phyloP scores from a whole-genome alignment of 2,329 filamentous ascomycete species.

The Xylaria sp. region DNA sequence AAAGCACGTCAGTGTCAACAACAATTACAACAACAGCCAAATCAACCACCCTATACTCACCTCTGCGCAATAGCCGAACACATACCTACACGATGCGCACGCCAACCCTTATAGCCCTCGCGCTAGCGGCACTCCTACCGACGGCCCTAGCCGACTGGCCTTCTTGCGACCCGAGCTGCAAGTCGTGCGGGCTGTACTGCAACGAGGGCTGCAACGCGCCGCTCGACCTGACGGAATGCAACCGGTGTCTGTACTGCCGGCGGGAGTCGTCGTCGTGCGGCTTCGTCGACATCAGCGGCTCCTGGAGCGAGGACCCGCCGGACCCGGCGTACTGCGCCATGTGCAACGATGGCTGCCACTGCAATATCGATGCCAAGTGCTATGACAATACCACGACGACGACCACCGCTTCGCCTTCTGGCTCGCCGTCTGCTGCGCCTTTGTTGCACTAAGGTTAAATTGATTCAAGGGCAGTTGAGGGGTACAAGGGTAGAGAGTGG shows the following conservation, averaged over 20 bases:
- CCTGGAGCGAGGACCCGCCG: conserved; percentile 29
- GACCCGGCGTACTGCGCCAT: conserved; percentile 39
- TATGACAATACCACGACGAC: conserved; percentile 30
- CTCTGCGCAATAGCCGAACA: neutral
- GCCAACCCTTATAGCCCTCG: conserved; percentile 22
- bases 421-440: neutral
- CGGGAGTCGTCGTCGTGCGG: conserved; percentile 44
- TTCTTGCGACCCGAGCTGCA: conserved; percentile 35
- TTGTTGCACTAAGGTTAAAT: neutral
- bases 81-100: conserved; percentile 23
- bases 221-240: conserved; percentile 34
- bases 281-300: conserved; percentile 26
- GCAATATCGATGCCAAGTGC: conserved; percentile 35
- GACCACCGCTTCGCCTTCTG: neutral
- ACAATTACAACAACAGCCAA: neutral
- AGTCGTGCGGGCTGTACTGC: conserved; percentile 41
- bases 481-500: no score
- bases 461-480: neutral
- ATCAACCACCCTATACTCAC: neutral
- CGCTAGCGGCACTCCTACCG: conserved; percentile 4
- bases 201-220: conserved; percentile 41
- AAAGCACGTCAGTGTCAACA: neutral
- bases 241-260: conserved; percentile 44
- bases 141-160: conserved; percentile 13
- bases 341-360: conserved; percentile 40